Base-by-base conservation (phyloP, 2,329 filamentous ascomycete species). In the Fusarium longipes region DNA sequence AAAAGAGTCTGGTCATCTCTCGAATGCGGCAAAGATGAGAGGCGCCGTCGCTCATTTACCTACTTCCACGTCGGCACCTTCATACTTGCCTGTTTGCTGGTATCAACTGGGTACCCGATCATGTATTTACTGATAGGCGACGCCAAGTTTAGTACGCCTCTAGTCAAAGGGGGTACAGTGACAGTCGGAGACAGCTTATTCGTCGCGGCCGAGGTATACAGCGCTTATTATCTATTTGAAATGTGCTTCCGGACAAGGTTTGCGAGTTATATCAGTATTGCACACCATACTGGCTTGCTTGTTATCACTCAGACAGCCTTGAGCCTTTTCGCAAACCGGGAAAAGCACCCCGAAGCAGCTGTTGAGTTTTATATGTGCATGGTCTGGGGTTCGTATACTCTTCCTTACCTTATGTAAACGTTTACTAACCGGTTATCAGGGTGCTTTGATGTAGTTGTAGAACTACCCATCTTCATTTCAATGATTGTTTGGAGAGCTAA, bases 291-390 rank as follows among this genome's bases (percentile, higher is more conserved):
- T 1, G 58, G 58, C 3, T 4, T 62, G 0, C 57, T 62, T 17
- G 8, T 55, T 1, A 55, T 62, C 4, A 45, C 47, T 0, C 58
- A 62, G 12, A 62, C 57, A 6, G 58, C 58, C 0, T 22, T 62
- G 10, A 36, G 57, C 12, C 58, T 62, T 20, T 62, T 62, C 4
- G 58, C 58, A 4, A 12, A 62, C 2, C 35, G 32, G 2, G 6
- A 42, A 8, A 62, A 55, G 15, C 48, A 61, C 8, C 47, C 12
- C 6, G 57, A 62, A 24, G 58, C 58, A 7, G 55, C 58, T 2
- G 5, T 55, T 0, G 58, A 62, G n/a, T 62, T 62, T 18, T 62
- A 55, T n/a, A 62, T 62, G 58, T 62, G 58, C 33, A 62, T 62
- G 58, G 48, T 62, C 29, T 62, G 58, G 58, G 58, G 58, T 62